Evolutionary conservation across 768 basidiomycete genomes (phyloP).

Genomic region (Pulveroboletus sp.): DNA sequence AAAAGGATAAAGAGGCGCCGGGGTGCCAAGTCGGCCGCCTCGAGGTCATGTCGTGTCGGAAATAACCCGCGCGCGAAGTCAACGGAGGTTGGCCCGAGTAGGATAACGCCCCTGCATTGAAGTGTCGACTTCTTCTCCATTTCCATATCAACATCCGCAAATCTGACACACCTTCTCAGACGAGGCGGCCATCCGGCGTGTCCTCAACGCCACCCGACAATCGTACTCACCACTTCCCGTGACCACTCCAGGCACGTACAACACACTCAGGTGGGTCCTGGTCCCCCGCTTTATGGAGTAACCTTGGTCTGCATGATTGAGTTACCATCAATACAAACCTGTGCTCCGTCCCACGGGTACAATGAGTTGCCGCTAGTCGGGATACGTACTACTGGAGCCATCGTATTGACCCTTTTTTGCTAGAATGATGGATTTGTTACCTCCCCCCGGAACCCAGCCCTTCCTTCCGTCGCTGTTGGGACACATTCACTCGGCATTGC

Average conservation of each 20-base stretch:
- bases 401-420: not conserved
- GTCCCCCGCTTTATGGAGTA: not conserved
- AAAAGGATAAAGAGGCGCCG: conserved; percentile 18
- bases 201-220: too few species aligned
- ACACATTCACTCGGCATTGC: conserved; percentile 41
- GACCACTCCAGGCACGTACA: not conserved
- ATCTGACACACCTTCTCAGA: too few species aligned
- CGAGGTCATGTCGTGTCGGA: conserved; percentile 29
- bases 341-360: conserved; percentile 14
- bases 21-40: conserved; percentile 24
- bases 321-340: conserved; percentile 25
- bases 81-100: too few species aligned
- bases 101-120: too few species aligned
- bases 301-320: not conserved
- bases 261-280: not conserved
- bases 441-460: conserved; percentile 39
- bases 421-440: conserved; percentile 27
- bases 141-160: conserved; percentile 23
- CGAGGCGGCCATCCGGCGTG: too few species aligned
- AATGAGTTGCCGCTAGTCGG: not conserved
- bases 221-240: too few species aligned
- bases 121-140: conserved; percentile 3
- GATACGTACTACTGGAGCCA: not conserved
- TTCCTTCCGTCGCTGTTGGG: conserved; percentile 51
- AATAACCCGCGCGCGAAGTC: conserved; percentile 16